phyloP scores from a whole-genome alignment of 371 early-diverging fungal species.

The Sporodiniella umbellata region DNA sequence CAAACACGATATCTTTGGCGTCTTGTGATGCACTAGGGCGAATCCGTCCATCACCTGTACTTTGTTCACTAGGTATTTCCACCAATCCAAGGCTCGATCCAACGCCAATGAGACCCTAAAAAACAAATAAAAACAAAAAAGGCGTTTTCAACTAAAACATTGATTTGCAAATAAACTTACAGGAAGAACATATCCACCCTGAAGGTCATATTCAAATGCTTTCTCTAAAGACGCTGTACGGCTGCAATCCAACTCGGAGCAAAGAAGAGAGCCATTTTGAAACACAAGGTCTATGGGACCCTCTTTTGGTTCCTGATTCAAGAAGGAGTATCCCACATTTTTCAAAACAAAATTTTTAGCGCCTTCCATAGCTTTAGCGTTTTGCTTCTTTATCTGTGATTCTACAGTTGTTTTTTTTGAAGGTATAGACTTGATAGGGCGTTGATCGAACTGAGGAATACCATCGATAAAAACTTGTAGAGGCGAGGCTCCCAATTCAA shows the following conservation, averaged over 20 bases:
- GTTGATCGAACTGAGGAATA: slow-evolving; percentile 43
- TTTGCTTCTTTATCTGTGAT: not conserved
- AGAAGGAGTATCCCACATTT: slow-evolving; percentile 36
- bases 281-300: slow-evolving; percentile 37
- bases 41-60: slow-evolving; percentile 49
- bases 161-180: slow-evolving; percentile 13
- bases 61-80: slow-evolving; percentile 49
- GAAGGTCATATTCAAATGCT: slow-evolving; percentile 23
- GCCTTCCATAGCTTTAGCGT: slow-evolving; percentile 1
- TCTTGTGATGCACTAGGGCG: slow-evolving; percentile 13
- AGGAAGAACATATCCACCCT: slow-evolving; percentile 41
- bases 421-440: slow-evolving; percentile 9
- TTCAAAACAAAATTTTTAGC: slow-evolving; percentile 27
- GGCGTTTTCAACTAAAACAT: not conserved
- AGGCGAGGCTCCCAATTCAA: slow-evolving; percentile 68
- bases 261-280: slow-evolving; percentile 48
- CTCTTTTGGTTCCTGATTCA: slow-evolving; percentile 7
- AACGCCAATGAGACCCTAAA: slow-evolving; percentile 41
- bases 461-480: slow-evolving; percentile 73
- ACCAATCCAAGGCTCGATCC: slow-evolving; percentile 48
- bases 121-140: not conserved
- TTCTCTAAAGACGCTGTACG: not conserved
- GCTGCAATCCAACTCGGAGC: slow-evolving; percentile 39
- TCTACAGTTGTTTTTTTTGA: not conserved
- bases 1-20: slow-evolving; percentile 27